Evolutionary conservation across 192 early-diverging fungal genomes (phyloP), one percentile per base, ranked within the genome.

Genomic region (Pilobolus umbonatus): DNA sequence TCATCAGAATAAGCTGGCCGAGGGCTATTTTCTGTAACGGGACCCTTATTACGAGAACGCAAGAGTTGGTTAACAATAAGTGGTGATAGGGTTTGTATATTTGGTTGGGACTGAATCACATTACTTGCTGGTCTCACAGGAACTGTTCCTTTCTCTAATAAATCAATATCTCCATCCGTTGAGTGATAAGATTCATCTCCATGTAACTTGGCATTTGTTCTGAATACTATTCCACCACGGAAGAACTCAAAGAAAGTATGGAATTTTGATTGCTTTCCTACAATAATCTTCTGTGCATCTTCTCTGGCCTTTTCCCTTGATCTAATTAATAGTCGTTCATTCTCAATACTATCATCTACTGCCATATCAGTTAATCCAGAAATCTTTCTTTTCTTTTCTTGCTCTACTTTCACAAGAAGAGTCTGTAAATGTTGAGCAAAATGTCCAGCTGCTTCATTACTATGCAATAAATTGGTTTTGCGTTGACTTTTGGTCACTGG

Each of bases 391-490:
- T n/a, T n/a, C n/a, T n/a, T n/a, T n/a, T n/a, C n/a, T n/a, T n/a
- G n/a, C n/a, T n/a, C n/a, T 2, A 51, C 60, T n/a, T 53, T 44
- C 30, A 36, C 28, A n/a, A 61, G 36, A n/a, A 61, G 35, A 10
- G 61, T 34, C 5, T 58, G 46, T 25, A 61, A 30, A 10, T 48
- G 17, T 22, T 26, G 42, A n/a, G 65, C 52, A 19, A 61, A 11
- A 6, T 55, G 26, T 3, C 45, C 35, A 32, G 38, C 29, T 25
- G 15, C 5, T 21, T 28, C 9, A n/a, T 25, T 42, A n/a, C 43
- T 10, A 10, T 54, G 29, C 3, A 29, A 31, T 40, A n/a, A 21
- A 26, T 31, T 31, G 55, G 35, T 35, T 31, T 9, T 58, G 22
- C 26, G 56, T 30, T 10, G 40, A 22, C 14, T 10, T n/a, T 38